Evolutionary conservation across 1,284 basidiomycete species (phyloP).

Genomic region (Chalciporus sp.): DNA sequence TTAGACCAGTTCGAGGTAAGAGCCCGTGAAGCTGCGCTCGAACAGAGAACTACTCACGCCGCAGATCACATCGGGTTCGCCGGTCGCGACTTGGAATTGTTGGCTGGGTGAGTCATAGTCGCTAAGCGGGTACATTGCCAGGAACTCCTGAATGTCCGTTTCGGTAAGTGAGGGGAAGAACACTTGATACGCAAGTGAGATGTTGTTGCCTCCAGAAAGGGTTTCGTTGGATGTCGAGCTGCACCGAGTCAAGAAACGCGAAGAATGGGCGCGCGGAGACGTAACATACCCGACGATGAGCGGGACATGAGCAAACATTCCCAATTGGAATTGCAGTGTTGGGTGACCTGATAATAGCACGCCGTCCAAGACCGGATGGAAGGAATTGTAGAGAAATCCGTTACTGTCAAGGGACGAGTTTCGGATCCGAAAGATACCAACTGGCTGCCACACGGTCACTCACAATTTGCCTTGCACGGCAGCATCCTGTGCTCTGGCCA

Average conservation of each 20-base stretch:
- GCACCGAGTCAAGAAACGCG: constrained; percentile 5
- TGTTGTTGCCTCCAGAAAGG: constrained; percentile 32
- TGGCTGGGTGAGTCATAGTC: constrained; percentile 20
- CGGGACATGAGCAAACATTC: constrained; percentile 51
- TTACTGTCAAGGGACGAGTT: constrained; percentile 28
- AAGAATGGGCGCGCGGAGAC: neutral
- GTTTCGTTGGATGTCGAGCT: constrained; percentile 63
- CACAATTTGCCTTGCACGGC: constrained; percentile 24
- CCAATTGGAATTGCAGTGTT: constrained; percentile 44
- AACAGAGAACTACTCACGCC: constrained; percentile 5
- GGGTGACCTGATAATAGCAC: constrained; percentile 50
- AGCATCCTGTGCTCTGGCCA: constrained; percentile 58
- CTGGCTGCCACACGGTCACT: neutral
- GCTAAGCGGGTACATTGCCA: constrained; percentile 10
- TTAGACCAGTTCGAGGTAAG: constrained; percentile 5
- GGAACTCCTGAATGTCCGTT: constrained; percentile 10
- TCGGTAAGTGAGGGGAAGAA: constrained; percentile 8
- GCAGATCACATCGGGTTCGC: constrained; percentile 12
- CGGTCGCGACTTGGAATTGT: constrained; percentile 9
- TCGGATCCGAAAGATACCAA: neutral
- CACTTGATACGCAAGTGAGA: constrained; percentile 2
- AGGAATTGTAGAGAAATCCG: constrained; percentile 40
- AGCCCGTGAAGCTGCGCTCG: neutral
- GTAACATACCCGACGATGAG: constrained; percentile 56
- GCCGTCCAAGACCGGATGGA: constrained; percentile 50